A percentile compares a stretch with the other conserved stretches of the same genome.
phyloP scores from a whole-genome alignment of 306 rosid genomes.

The Pyrus communis region DNA sequence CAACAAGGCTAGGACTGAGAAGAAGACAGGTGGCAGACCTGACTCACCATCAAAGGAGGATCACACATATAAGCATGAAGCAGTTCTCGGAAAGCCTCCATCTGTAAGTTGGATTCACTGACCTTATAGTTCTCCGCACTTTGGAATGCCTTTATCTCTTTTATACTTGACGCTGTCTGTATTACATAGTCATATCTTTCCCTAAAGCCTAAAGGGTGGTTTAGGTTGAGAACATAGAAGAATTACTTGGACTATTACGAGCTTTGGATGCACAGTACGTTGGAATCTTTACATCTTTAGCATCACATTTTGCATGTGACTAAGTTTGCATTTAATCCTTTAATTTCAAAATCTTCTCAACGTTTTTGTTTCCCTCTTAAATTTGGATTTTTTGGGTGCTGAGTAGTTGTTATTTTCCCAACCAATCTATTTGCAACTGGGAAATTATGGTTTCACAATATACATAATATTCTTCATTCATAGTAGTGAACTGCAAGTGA shows the following conservation, averaged over 20 bases:
- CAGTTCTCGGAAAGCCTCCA: slow-evolving; percentile 56
- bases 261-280: background rate
- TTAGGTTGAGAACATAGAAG: background rate
- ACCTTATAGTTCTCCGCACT: background rate
- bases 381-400: background rate
- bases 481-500: background rate
- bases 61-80: slow-evolving; percentile 31
- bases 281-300: background rate
- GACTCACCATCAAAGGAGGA: slow-evolving; percentile 49
- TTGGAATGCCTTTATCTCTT: background rate
- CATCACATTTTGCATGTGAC: background rate
- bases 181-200: background rate
- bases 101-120: slow-evolving; percentile 30
- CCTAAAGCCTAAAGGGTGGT: background rate
- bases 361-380: background rate
- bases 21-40: slow-evolving; percentile 38
- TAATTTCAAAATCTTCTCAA: background rate
- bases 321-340: background rate
- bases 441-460: background rate
- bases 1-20: slow-evolving; percentile 72
- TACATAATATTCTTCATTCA: background rate
- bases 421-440: background rate
- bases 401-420: background rate
- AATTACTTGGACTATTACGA: background rate
- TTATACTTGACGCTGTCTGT: background rate